phyloP scores from a whole-genome alignment of 352 stramenopile species.

The Globisporangium canariense region DNA sequence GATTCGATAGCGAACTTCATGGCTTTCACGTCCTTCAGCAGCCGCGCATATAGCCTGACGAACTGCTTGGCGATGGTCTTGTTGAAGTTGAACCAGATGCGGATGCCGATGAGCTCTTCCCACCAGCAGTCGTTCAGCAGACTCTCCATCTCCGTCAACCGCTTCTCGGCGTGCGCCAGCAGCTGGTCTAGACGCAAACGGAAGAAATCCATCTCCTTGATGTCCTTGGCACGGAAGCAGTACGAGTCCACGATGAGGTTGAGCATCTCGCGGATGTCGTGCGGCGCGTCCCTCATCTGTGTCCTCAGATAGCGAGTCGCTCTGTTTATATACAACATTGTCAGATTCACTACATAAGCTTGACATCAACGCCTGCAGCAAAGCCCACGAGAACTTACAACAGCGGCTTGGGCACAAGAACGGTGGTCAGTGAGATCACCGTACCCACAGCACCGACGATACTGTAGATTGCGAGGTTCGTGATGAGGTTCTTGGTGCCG shows the following conservation, averaged over 20 bases:
- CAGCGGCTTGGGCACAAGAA: conserved; percentile 61
- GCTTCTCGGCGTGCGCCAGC: conserved; percentile 27
- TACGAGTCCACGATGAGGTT: conserved; percentile 82
- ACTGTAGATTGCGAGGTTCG: conserved; percentile 67
- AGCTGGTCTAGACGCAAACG: conserved; percentile 47
- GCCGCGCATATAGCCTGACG: conserved; percentile 41
- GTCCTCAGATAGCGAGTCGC: conserved; percentile 50
- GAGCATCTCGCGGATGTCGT: conserved; percentile 66
- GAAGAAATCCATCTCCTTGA: conserved; percentile 77
- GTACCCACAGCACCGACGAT: conserved; percentile 58
- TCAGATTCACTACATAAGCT: conserved; percentile 9
- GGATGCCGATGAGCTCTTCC: conserved; percentile 64
- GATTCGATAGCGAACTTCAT: conserved; percentile 76
- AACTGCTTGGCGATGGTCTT: conserved; percentile 71
- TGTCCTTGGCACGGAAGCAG: conserved; percentile 70
- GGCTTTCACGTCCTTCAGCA: conserved; percentile 51
- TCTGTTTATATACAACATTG: conserved; percentile 19
- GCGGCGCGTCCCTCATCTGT: conserved; percentile 44
- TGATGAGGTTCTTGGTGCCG: conserved; percentile 49
- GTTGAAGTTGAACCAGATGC: conserved; percentile 59
- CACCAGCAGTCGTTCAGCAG: conserved; percentile 69
- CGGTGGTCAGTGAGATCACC: conserved; percentile 50
- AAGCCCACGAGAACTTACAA: conserved; percentile 28
- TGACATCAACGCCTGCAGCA: too few species aligned
- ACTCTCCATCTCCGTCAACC: conserved; percentile 43